Evolutionary conservation across 805 yeast species (phyloP).

Genomic region (Metschnikowia kunwiensis): DNA sequence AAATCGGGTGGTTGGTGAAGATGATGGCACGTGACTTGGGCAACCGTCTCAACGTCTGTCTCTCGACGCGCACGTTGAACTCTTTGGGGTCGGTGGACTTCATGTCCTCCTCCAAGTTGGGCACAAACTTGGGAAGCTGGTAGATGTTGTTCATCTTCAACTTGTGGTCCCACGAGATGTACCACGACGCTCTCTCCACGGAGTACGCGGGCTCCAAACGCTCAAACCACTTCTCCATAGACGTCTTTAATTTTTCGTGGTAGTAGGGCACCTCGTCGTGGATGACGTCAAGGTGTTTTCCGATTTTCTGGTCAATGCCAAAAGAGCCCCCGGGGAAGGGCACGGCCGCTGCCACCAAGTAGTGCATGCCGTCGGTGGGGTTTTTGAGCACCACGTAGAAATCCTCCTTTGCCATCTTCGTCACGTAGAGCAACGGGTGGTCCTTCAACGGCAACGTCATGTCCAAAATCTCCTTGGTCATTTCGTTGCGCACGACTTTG

Average conservation of each 20-base stretch:
- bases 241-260: slow-evolving; percentile 56
- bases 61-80: slow-evolving; percentile 67
- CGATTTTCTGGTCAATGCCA: slow-evolving; percentile 58
- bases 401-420: slow-evolving; percentile 74
- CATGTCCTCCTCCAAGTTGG: slow-evolving; percentile 30
- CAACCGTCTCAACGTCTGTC: slow-evolving; percentile 66
- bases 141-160: slow-evolving; percentile 55
- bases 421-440: slow-evolving; percentile 59
- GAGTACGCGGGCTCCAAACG: slow-evolving; percentile 58
- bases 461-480: slow-evolving; percentile 61
- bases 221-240: slow-evolving; percentile 73
- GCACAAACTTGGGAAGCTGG: slow-evolving; percentile 45
- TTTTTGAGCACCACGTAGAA: slow-evolving; percentile 61
- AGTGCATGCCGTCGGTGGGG: slow-evolving; percentile 49
- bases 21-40: slow-evolving; percentile 65
- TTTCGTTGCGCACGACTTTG: slow-evolving; percentile 52
- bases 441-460: slow-evolving; percentile 57
- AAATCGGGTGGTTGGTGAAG: slow-evolving; percentile 75
- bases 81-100: slow-evolving; percentile 44
- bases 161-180: slow-evolving; percentile 70
- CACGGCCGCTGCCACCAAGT: slow-evolving; percentile 69
- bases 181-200: slow-evolving; percentile 76
- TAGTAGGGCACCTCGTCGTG: slow-evolving; percentile 71
- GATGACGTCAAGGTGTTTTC: slow-evolving; percentile 58
- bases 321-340: slow-evolving; percentile 80